Evolutionary conservation across 768 basidiomycete species (phyloP).

Genomic region (Mycena venus): DNA sequence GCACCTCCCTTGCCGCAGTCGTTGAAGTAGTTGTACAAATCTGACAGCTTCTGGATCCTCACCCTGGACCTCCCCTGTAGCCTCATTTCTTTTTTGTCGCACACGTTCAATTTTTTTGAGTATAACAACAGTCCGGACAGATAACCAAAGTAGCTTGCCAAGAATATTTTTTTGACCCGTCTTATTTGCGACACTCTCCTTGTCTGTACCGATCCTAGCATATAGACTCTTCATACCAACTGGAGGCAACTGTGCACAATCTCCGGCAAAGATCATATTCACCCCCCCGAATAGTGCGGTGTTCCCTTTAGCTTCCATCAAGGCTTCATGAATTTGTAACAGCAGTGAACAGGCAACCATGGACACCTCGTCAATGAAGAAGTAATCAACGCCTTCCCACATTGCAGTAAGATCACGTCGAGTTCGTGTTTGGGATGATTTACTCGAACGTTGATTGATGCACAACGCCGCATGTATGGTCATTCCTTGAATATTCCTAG

Average conservation of each 20-base stretch:
- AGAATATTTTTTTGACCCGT: conserved; percentile 35
- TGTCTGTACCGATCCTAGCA: conserved; percentile 18
- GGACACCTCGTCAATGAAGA: conserved; percentile 56
- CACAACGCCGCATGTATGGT: conserved; percentile 53
- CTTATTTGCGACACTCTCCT: conserved; percentile 8
- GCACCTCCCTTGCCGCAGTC: conserved; percentile 44
- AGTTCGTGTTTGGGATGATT: conserved; percentile 10
- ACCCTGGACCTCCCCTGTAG: conserved; percentile 17
- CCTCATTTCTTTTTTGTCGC: background rate
- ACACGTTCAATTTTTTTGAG: conserved; percentile 34
- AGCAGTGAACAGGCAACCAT: conserved; percentile 53
- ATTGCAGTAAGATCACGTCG: conserved; percentile 38
- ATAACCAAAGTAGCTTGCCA: conserved; percentile 44
- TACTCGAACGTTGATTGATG: conserved; percentile 26
- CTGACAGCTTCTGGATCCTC: conserved; percentile 44
- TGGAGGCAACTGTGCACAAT: conserved; percentile 52
- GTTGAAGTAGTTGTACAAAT: conserved; percentile 40
- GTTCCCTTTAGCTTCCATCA: conserved; percentile 48
- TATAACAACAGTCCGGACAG: conserved; percentile 41
- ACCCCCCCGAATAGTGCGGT: conserved; percentile 51
- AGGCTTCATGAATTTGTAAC: conserved; percentile 45
- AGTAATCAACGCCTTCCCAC: conserved; percentile 40
- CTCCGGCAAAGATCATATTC: conserved; percentile 52
- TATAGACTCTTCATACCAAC: conserved; percentile 42
- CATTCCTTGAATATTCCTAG: conserved; percentile 51